Percentiles rank a stretch among this genome's conserved stretches.
These are phyloP conservation scores for Fraxinus velutina DNA, from an alignment of 305 asterid species.

Conservation along the genomic window DNA sequence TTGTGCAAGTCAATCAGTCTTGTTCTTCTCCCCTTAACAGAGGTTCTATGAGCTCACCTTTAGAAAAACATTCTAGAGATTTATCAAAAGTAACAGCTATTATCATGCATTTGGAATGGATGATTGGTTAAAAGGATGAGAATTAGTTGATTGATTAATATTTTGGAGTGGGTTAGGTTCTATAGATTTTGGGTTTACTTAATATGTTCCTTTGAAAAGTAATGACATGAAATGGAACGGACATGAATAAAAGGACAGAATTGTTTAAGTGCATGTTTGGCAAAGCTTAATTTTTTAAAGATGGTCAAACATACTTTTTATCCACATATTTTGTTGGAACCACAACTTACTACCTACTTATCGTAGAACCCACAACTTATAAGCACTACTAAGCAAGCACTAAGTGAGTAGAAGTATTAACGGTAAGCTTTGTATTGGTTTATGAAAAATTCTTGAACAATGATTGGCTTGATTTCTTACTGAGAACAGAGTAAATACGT, in stretches of 20 bases:
- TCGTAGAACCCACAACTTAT: neutral
- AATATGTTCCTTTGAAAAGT: slow-evolving; percentile 6
- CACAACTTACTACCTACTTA: neutral
- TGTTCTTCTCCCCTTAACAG: neutral
- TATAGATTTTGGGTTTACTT: neutral
- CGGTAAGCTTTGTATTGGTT: neutral
- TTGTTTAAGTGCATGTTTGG: neutral
- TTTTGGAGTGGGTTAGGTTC: slow-evolving; percentile 7
- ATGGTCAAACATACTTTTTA: neutral
- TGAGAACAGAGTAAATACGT: neutral
- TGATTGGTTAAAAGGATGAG: neutral
- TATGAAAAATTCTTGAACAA: neutral
- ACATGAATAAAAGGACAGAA: neutral
- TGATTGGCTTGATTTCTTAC: slow-evolving; percentile 9
- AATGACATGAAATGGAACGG: neutral
- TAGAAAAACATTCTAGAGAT: neutral
- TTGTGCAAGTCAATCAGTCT: neutral
- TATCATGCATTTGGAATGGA: neutral
- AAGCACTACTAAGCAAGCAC: neutral
- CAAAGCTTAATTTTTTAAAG: neutral
- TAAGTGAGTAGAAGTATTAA: neutral
- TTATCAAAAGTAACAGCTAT: neutral
- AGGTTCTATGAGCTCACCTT: neutral
- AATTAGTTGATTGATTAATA: neutral
- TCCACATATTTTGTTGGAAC: neutral